These are phyloP conservation scores for Neurospora sp. DNA, from an alignment of 2,329 filamentous ascomycete species.

Conservation along the genomic window DNA sequence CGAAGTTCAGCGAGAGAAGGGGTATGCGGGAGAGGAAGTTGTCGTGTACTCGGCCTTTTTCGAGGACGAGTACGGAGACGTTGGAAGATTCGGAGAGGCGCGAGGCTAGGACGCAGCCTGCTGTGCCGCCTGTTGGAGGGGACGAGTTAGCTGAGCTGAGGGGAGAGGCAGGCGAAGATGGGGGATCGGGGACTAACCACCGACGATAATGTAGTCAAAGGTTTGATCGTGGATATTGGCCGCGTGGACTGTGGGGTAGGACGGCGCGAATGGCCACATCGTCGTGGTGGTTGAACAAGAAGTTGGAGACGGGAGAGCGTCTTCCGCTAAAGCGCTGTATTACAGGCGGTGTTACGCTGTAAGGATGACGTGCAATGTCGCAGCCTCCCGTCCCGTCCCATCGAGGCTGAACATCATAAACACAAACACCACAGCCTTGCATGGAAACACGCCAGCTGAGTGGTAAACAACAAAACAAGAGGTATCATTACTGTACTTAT, in stretches of 20 bases:
- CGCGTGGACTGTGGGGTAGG: slow-evolving; percentile 17
- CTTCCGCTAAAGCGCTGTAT: neutral
- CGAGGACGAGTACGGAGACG: slow-evolving; percentile 29
- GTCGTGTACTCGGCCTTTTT: slow-evolving; percentile 24
- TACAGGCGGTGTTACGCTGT: neutral
- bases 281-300: neutral
- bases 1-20: slow-evolving; percentile 20
- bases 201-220: slow-evolving; percentile 38
- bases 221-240: slow-evolving; percentile 17
- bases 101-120: slow-evolving; percentile 36
- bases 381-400: neutral
- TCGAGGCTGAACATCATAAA: neutral
- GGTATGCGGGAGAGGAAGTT: slow-evolving; percentile 22
- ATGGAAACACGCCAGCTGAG: neutral
- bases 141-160: neutral
- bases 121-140: slow-evolving; percentile 29
- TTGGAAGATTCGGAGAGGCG: slow-evolving; percentile 30
- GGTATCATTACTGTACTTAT: neutral
- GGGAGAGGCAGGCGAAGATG: too few relatives aligned
- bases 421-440: neutral
- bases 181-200: slow-evolving; percentile 16
- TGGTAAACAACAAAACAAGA: neutral
- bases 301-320: neutral
- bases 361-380: neutral
- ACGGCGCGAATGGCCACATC: slow-evolving; percentile 19